Evolutionary conservation across 139 green algal genomes (phyloP), one percentile per base, ranked within the genome.

Genomic region (Mesotaenium endlicherianum): DNA sequence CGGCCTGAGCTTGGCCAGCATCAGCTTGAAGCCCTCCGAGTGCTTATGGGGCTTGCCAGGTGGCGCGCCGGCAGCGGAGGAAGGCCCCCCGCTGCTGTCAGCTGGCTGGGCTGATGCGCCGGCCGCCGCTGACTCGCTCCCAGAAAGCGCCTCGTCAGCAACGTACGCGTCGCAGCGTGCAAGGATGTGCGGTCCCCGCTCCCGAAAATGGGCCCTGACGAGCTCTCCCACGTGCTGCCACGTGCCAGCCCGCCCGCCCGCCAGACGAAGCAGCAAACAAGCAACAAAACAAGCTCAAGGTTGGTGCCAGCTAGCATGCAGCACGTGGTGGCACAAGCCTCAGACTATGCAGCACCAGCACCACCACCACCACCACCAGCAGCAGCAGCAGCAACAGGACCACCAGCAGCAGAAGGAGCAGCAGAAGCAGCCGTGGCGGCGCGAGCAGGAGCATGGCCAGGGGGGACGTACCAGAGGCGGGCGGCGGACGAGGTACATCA

Each of bases 401-500:
- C 39, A 59, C 14, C 2, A 78, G 34, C 30, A n/a, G 31, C 3
- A 2, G 5, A 40, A 39, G 59, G 30, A 40, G 3, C 2, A 64
- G 3, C 4, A 11, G 16, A 78, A 59, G 36, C 64, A 3, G 30
- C 30, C 5, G 3, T 60, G 2, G 17, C 14, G 16, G 70, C 4
- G 30, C 40, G 3, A 43, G 70, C 30, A 59, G 6, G 39, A 70
- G 26, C 11, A 70, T 8, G 67, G 30, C 3, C 3, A 45, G 17
- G 39, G 6, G 67, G 6, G 30, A 75, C 38, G 3, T 5, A 75
- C 5, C 36, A 77, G 38, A 57, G 90, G 90, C 2, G 90, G 90
- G 34, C 59, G 38, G 6, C 80, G 86, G 17, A 92, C 17, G 40
- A 77, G 3, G 49, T 85, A n/a, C 6, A 91, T 36, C 76, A 87